Evolutionary conservation across 129 eudicot species (phyloP).

Genomic region (Pseudognaphalium luteoalbum): DNA sequence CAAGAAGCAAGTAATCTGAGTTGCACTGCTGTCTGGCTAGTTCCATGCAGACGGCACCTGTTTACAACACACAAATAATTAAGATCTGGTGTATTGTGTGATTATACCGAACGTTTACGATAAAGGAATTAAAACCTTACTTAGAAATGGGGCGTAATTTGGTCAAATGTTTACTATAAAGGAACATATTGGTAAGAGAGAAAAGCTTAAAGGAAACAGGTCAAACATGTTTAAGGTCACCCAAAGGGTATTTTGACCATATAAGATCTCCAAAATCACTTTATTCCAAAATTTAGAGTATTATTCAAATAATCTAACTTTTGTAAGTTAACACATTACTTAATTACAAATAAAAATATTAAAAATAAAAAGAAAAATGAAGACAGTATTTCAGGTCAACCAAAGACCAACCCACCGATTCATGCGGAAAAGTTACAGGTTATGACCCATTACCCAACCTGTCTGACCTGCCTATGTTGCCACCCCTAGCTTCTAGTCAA

Average conservation of each 20-base stretch:
- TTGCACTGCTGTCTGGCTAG: conserved; percentile 71
- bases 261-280: not conserved
- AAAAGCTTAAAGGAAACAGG: not conserved
- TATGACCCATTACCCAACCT: conserved; percentile 17
- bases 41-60: conserved; percentile 88
- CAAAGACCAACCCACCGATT: not conserved
- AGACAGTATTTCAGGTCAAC: not conserved
- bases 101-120: not conserved
- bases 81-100: not conserved
- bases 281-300: not conserved
- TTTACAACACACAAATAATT: conserved; percentile 1
- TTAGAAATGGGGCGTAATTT: not conserved
- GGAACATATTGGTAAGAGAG: not conserved
- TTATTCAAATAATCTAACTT: not conserved
- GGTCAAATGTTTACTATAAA: not conserved
- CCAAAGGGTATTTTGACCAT: not conserved
- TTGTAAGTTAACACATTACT: not conserved
- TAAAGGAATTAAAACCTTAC: not conserved
- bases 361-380: not conserved
- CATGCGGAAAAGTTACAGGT: not conserved
- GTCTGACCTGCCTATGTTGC: not conserved
- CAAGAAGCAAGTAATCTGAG: conserved; percentile 58
- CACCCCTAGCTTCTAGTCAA: not conserved
- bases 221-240: not conserved
- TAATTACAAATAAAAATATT: not conserved